A percentile compares a stretch with the other conserved stretches of the same genome.
phyloP scores from a whole-genome alignment of 2,329 filamentous ascomycete species.

The Cyclaneusma minus region DNA sequence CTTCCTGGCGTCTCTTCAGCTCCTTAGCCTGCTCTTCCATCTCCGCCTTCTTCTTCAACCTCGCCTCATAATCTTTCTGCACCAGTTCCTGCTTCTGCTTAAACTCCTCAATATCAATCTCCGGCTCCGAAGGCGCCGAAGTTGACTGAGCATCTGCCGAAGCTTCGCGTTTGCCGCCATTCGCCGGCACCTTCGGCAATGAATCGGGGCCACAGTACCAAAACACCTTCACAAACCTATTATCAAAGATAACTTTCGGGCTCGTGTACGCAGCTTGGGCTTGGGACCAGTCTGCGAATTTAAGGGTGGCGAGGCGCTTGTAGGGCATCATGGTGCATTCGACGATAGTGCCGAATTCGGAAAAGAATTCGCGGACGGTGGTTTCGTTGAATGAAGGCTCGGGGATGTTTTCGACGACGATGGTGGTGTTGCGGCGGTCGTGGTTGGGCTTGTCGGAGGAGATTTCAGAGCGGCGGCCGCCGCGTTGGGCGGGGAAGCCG shows the following conservation, averaged over 20 bases:
- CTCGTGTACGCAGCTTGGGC: conserved; percentile 60
- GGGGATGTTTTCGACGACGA: conserved; percentile 68
- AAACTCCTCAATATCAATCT: conserved; percentile 57
- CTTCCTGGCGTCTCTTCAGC: conserved; percentile 47
- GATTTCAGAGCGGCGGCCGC: conserved; percentile 32
- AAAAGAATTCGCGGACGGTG: conserved; percentile 52
- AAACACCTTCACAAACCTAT: conserved; percentile 72
- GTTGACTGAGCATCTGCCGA: conserved; percentile 8
- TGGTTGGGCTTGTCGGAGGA: conserved; percentile 46
- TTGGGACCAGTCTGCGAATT: conserved; percentile 47
- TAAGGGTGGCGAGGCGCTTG: conserved; percentile 53
- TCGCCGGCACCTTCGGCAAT: conserved; percentile 15
- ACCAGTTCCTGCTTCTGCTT: conserved; percentile 53
- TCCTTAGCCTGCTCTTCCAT: conserved; percentile 46
- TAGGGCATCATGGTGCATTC: conserved; percentile 50
- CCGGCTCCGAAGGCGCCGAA: conserved; percentile 22
- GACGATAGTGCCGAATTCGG: conserved; percentile 51
- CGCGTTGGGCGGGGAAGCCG: too few relatives aligned
- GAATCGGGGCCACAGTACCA: conserved; percentile 46
- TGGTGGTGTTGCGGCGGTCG: conserved; percentile 47
- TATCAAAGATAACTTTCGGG: conserved; percentile 71
- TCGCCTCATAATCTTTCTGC: conserved; percentile 53
- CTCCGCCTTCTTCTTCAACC: conserved; percentile 44
- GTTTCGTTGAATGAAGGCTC: conserved; percentile 53
- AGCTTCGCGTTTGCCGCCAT: conserved; percentile 13